Conservation (phyloP, 2,329 filamentous ascomycete species). For the Fusarium algeriense region DNA sequence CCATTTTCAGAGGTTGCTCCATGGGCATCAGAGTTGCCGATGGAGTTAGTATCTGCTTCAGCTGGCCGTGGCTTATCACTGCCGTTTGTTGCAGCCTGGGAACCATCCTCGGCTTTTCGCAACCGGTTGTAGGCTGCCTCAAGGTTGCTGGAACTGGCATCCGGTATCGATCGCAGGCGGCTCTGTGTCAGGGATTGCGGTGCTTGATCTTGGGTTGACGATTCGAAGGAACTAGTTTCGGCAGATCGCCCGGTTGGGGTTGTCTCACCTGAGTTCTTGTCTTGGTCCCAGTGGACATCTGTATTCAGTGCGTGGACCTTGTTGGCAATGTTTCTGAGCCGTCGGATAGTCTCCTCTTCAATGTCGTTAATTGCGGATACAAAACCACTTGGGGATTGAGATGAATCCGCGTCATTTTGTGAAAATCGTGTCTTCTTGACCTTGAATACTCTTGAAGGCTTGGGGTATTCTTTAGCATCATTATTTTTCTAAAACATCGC, state of each 20-base stretch:
- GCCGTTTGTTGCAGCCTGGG: conserved; percentile 36
- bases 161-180: conserved; percentile 22
- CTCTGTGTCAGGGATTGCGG: conserved; percentile 29
- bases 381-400: neutral
- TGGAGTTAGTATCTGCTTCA: conserved; percentile 13
- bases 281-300: neutral
- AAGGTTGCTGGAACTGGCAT: conserved; percentile 29
- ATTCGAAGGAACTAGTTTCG: neutral
- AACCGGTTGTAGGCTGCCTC: conserved; percentile 10
- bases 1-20: neutral
- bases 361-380: neutral
- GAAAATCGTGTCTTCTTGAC: neutral
- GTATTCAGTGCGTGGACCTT: neutral
- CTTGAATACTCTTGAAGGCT: conserved; percentile 3
- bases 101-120: conserved; percentile 13
- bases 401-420: neutral
- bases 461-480: conserved; percentile 1
- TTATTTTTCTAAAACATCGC: conserved; percentile 33
- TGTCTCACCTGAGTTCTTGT: neutral
- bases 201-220: neutral
- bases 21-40: neutral
- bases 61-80: conserved; percentile 14
- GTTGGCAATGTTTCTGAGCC: neutral
- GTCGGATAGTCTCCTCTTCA: conserved; percentile 1
- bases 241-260: neutral